These are phyloP conservation scores for Pisolithus tinctorius DNA, from an alignment of 768 basidiomycete genomes.

Conservation along the genomic window DNA sequence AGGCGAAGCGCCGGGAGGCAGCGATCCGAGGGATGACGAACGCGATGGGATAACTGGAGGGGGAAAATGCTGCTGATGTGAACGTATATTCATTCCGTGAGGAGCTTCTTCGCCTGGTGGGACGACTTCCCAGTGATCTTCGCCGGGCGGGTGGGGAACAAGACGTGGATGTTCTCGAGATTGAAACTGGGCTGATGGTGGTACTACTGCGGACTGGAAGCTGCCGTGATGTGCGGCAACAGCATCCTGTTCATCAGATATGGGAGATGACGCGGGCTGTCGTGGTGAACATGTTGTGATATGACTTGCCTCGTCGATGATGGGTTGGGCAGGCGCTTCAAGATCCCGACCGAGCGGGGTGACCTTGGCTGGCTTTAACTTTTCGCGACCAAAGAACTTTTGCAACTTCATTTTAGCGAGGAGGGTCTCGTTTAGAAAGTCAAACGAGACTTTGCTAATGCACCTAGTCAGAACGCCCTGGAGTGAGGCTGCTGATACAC, in stretches of 20 bases:
- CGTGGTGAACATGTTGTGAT: not conserved
- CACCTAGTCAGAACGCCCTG: not conserved
- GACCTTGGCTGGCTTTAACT: conserved; percentile 32
- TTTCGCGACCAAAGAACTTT: conserved; percentile 51
- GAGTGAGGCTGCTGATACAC: not conserved
- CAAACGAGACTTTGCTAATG: no score
- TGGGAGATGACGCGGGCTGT: no score
- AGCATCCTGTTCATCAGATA: conserved; percentile 16
- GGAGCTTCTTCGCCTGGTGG: conserved; percentile 19
- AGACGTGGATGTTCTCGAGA: conserved; percentile 25
- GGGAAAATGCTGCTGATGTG: conserved; percentile 21
- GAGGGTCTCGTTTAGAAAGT: not conserved
- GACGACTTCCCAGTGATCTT: conserved; percentile 44
- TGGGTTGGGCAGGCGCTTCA: conserved; percentile 11
- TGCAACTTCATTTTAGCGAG: conserved; percentile 39
- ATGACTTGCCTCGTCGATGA: conserved; percentile 26
- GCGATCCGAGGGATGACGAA: conserved; percentile 44
- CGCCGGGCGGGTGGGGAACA: conserved; percentile 25
- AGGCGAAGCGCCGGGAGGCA: conserved; percentile 36
- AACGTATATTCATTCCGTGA: conserved; percentile 16
- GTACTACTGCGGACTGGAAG: not conserved
- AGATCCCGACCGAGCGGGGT: conserved; percentile 19
- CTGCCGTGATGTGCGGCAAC: conserved; percentile 18
- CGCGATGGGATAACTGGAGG: conserved; percentile 36
- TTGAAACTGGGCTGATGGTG: conserved; percentile 2